These are phyloP conservation scores for Batkoa obscura DNA, from an alignment of 371 early-diverging fungal genomes.

Conservation along the genomic window DNA sequence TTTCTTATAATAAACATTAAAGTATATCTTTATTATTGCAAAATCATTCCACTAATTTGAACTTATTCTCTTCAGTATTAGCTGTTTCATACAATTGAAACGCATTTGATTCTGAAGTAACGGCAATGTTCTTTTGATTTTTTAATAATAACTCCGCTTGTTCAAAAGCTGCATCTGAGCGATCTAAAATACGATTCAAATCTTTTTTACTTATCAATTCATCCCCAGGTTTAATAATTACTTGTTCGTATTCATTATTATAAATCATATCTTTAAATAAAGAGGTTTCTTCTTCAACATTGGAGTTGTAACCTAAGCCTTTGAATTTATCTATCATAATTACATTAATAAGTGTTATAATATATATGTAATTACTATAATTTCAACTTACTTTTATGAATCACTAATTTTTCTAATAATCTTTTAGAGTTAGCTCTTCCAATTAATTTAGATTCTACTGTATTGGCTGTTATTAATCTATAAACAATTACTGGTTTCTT, in stretches of 20 bases:
- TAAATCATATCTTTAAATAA: constrained; percentile 32
- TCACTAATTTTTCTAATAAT: constrained; percentile 74
- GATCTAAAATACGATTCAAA: constrained; percentile 6
- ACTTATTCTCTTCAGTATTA: too few relatives aligned
- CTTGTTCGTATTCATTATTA: background rate
- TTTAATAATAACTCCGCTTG: background rate
- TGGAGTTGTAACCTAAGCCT: constrained; percentile 28
- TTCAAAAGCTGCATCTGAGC: constrained; percentile 9
- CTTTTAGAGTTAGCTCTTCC: constrained; percentile 65
- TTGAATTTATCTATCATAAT: constrained; percentile 9
- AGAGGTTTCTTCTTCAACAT: constrained; percentile 46
- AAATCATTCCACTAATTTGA: too few relatives aligned
- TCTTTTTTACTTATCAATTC: constrained; percentile 6
- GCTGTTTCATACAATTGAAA: background rate
- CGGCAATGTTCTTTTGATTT: background rate
- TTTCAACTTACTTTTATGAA: constrained; percentile 31
- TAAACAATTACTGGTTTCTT: constrained; percentile 78
- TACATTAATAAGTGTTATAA: constrained; percentile 31
- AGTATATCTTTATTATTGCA: too few relatives aligned
- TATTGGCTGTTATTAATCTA: constrained; percentile 66
- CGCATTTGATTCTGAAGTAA: background rate
- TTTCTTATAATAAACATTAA: too few relatives aligned
- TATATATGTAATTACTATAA: too few relatives aligned
- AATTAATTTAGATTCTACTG: constrained; percentile 66
- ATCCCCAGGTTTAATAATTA: constrained; percentile 5